Base-by-base conservation (phyloP, 1,284 basidiomycete species). In the Trametes hirsuta region DNA sequence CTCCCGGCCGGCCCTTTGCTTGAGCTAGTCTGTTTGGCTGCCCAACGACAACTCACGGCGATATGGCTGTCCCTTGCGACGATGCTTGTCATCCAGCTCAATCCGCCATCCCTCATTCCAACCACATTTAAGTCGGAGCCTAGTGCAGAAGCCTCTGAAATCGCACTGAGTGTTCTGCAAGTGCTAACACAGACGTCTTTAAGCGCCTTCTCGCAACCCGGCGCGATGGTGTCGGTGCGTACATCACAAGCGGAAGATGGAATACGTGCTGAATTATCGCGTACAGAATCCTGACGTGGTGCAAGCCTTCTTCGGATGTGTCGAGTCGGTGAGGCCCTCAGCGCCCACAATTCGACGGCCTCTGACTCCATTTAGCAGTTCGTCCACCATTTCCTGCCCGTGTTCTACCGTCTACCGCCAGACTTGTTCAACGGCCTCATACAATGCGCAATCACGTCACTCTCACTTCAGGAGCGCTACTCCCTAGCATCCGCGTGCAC, bases 391-490 rank as follows among this genome's bases (percentile, higher is more conserved):
- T 95, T 94, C 71, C 84, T 91, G 14, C 73, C 78, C 0, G 78
- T 85, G 0, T 87, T 96, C 63, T 88, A 91, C 66, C 79, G 81
- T 22, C 76, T 95, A 6, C 87, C 90, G 0, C 78, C 79, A 0
- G 86, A 85, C 6, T 78, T 86, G 3, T 80, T 94, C 48, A 84
- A 91, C 69, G 84, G 85, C 0, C 77, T 94, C 60, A 83, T 95
- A 73, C 82, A 85, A 48, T 90, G 91, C 65, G 84, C 91, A 0
- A 80, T 91, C 49, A 80, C 81, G 45, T 86, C 90, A 3, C 76
- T 96, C 11, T 78, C 86, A 0, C 74, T 95, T 8, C 93, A 94
- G 74, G 94, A 96, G 69, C 84, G 94, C 41, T 96, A 95, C 74
- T 94, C 93, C 0, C 78, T 96, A 6, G 91, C 92, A 6, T 83